Evolutionary conservation across 805 yeast species (phyloP), one percentile per base, ranked within the genome.

Genomic region (Ogataea dorogensis): DNA sequence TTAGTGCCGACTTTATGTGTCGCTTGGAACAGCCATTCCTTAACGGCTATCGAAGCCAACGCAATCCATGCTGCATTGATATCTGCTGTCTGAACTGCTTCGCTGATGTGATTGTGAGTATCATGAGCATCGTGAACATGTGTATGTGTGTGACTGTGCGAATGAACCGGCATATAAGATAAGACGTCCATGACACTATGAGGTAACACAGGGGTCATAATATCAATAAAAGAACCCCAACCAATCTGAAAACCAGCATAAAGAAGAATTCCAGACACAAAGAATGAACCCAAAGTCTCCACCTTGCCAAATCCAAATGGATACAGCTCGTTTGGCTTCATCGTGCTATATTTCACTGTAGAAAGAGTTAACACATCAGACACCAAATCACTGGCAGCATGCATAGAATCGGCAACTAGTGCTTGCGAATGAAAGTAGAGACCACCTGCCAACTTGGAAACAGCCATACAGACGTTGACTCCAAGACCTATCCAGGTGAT

Each of bases 61-160:
- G 98, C 98, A 28, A 93, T 71, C 95, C 96, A 88, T 2, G 96
- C 97, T 3, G 98, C 98, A 57, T 87, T 88, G 47, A 93, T 75
- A 53, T 87, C 75, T 0, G 86, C 76, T 0, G 72, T 66, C 17
- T 54, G 54, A 4, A 35, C 47, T 12, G 15, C 56, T 33, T 46
- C 36, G 14, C 31, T 24, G 5, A 24, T 24, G 10, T 29, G 33
- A 16, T 43, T 32, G 14, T 33, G 29, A 2, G 28, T 23, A 11
- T 28, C 38, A 19, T 22, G 33, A 10, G 24, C 33, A 12, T 46
- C 40, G 38, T 65, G 73, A 4, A 61, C 57, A 33, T 63, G 69
- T 9, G 38, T 26, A 24, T 74, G 79, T 16, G 63, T 49, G 54
- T 79, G 86, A 14, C 70, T 47, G 46, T 79, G 86, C 13, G 75